phyloP scores from a whole-genome alignment of 2,329 filamentous ascomycete genomes.

The Aureobasidium sp. region DNA sequence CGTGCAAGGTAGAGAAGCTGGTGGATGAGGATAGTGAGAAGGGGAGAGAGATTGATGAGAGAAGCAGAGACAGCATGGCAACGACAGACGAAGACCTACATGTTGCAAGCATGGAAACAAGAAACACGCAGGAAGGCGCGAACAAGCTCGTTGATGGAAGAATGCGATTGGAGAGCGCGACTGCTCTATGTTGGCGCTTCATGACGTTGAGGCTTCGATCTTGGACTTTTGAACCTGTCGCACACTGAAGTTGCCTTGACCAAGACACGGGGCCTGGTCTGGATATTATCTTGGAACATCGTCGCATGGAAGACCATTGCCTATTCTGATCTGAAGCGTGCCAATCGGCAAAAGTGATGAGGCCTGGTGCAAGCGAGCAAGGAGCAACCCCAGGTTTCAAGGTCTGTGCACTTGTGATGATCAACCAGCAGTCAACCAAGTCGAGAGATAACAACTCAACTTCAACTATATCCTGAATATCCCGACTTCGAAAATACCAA shows the following conservation, averaged over 20 bases:
- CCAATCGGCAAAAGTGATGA: background rate
- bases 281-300: background rate
- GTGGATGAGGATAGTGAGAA: background rate
- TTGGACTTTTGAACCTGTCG: background rate
- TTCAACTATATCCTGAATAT: background rate
- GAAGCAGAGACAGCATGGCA: background rate
- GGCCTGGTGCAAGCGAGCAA: background rate
- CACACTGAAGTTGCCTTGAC: background rate
- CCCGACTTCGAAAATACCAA: background rate
- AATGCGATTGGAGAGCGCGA: background rate
- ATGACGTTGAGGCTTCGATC: slow-evolving; percentile 3
- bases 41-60: background rate
- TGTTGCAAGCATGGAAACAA: background rate
- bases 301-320: background rate
- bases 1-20: background rate
- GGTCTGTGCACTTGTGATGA: background rate
- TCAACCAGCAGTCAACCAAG: background rate
- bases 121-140: slow-evolving; percentile 5
- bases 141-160: background rate
- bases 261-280: background rate
- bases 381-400: background rate
- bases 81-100: background rate
- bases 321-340: background rate
- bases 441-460: background rate
- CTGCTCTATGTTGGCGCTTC: slow-evolving; percentile 2